Percentiles rank a stretch among this genome's conserved stretches.
Evolutionary conservation across 345 rosid genomes (phyloP).

Genomic region (Acer yangbiense): DNA sequence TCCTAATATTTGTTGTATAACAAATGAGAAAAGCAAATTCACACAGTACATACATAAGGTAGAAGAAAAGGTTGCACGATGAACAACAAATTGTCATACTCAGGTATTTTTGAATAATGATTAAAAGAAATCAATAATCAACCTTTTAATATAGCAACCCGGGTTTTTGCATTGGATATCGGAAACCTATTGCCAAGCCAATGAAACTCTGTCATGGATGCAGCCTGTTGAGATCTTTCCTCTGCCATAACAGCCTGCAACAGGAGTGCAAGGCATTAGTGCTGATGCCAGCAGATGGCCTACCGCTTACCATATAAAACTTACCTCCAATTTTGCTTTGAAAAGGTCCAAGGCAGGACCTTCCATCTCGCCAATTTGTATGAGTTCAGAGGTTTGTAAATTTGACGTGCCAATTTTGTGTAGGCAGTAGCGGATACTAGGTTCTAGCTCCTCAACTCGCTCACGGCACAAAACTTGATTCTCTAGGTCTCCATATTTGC

Average conservation of each 20-base stretch:
- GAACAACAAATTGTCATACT: not conserved
- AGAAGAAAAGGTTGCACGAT: not conserved
- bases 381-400: slow-evolving; percentile 81
- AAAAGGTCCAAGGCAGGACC: slow-evolving; percentile 98
- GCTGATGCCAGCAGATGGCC: slow-evolving; percentile 5
- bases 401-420: slow-evolving; percentile 95
- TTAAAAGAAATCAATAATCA: slow-evolving; percentile 14
- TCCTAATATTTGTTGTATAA: not conserved
- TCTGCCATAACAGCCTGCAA: slow-evolving; percentile 95
- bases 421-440: slow-evolving; percentile 86
- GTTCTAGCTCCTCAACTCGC: slow-evolving; percentile 98
- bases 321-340: slow-evolving; percentile 91
- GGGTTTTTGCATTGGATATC: slow-evolving; percentile 88
- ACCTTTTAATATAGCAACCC: slow-evolving; percentile 96
- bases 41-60: slow-evolving; percentile 12
- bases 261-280: slow-evolving; percentile 13
- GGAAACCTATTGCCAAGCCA: slow-evolving; percentile 98
- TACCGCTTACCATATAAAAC: not conserved
- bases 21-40: slow-evolving; percentile 2
- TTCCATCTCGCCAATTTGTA: slow-evolving; percentile 96
- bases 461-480: slow-evolving; percentile 94
- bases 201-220: slow-evolving; percentile 88
- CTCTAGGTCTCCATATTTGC: slow-evolving; percentile 96
- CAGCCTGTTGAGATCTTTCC: slow-evolving; percentile 98
- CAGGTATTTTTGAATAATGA: not conserved